phyloP scores from a whole-genome alignment of 2,329 filamentous ascomycete genomes.

The Orbilia oligospora region DNA sequence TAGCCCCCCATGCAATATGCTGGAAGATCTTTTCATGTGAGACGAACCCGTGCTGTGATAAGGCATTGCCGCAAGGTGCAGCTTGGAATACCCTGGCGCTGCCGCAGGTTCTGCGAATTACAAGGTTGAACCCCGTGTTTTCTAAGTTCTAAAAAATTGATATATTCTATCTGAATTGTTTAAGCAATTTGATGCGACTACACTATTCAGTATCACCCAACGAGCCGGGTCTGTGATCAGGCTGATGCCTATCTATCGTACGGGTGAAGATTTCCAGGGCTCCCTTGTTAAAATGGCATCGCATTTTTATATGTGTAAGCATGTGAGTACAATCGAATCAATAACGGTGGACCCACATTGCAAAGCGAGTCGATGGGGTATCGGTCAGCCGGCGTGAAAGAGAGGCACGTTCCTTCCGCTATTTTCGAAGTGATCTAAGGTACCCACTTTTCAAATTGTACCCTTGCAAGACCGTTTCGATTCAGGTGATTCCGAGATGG shows the following conservation, averaged over 20 bases:
- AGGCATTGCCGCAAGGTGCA: constrained; percentile 10
- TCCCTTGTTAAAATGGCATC: not conserved
- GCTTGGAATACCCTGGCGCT: not conserved
- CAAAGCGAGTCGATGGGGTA: not conserved
- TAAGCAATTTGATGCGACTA: not conserved
- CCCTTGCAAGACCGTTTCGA: constrained; percentile 28
- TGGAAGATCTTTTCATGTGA: constrained; percentile 2
- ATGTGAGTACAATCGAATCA: not conserved
- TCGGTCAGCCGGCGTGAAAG: not conserved
- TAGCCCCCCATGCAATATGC: not conserved
- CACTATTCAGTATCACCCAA: too few species aligned
- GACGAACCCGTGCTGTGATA: not conserved
- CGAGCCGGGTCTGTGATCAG: too few species aligned
- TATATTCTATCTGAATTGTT: not conserved
- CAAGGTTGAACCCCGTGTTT: constrained; percentile 14
- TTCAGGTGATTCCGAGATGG: constrained; percentile 30
- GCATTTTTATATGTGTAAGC: not conserved
- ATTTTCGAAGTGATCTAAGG: not conserved
- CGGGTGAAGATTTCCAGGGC: not conserved
- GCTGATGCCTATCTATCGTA: not conserved
- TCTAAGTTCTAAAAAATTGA: not conserved
- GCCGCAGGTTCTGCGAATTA: constrained; percentile 4
- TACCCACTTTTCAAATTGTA: constrained; percentile 5
- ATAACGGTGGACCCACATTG: not conserved
- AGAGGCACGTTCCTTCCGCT: not conserved